Percentiles rank a stretch among this genome's conserved stretches.
Evolutionary conservation across 148 eudicot genomes (phyloP).

Genomic region (Camellia lanceoleosa): DNA sequence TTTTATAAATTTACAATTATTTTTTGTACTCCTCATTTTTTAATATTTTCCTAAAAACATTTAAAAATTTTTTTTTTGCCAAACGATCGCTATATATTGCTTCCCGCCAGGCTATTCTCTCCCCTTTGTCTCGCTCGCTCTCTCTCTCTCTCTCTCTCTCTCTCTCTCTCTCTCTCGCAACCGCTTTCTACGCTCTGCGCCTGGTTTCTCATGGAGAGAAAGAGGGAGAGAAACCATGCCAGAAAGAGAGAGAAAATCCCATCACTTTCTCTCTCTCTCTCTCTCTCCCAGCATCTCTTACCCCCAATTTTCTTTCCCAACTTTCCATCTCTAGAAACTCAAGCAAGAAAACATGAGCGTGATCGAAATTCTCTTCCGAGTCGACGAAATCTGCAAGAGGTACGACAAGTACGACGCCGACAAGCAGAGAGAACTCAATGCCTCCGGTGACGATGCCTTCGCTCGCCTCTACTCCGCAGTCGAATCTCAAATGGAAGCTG

Average conservation of each 20-base stretch:
- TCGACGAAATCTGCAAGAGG: slow-evolving; percentile 85
- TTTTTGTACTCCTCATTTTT: too few species aligned
- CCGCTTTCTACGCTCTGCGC: slow-evolving; percentile 16
- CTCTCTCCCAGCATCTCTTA: not conserved
- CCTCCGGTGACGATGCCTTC: slow-evolving; percentile 81
- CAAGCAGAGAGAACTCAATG: slow-evolving; percentile 60
- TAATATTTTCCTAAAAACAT: too few species aligned
- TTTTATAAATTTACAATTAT: too few species aligned
- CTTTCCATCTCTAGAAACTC: not conserved
- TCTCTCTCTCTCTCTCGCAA: not conserved
- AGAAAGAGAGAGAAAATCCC: not conserved
- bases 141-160: not conserved
- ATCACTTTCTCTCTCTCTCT: not conserved
- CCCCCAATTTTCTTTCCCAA: not conserved
- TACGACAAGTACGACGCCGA: slow-evolving; percentile 87
- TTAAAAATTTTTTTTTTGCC: too few species aligned
- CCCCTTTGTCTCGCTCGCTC: not conserved
- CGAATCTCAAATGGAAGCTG: slow-evolving; percentile 69
- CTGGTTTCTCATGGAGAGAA: not conserved
- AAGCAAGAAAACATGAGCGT: slow-evolving; percentile 49
- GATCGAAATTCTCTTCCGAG: slow-evolving; percentile 74
- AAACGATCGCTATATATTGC: not conserved
- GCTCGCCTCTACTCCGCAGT: slow-evolving; percentile 72
- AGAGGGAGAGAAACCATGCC: not conserved
- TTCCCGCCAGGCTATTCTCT: not conserved